These are phyloP conservation scores for Trichoderma reesei DNA, from an alignment of 495 filamentous ascomycete genomes.

Conservation along the genomic window DNA sequence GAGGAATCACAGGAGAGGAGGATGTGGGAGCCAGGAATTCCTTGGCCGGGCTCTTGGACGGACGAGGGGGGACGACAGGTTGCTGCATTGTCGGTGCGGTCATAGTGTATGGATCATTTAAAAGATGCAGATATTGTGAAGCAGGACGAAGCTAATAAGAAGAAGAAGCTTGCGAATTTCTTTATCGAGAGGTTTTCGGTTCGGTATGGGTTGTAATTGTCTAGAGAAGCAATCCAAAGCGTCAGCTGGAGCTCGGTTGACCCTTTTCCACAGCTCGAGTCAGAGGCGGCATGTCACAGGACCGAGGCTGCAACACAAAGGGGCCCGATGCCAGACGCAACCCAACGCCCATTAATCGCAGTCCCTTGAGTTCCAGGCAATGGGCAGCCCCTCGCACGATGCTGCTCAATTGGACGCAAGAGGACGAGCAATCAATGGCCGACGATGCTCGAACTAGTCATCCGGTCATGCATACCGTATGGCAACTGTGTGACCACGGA, in stretches of 20 bases:
- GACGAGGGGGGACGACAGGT: slow-evolving; percentile 55
- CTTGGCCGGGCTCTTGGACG: slow-evolving; percentile 39
- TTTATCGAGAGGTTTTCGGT: background rate
- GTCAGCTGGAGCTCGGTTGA: background rate
- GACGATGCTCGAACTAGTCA: background rate
- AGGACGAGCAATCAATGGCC: background rate
- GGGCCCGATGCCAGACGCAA: background rate
- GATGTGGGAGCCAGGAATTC: slow-evolving; percentile 13
- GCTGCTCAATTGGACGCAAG: background rate
- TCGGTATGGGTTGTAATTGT: no score
- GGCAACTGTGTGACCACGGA: background rate
- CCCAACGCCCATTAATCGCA: background rate
- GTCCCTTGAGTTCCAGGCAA: background rate
- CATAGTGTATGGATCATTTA: slow-evolving; percentile 18
- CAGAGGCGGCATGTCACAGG: slow-evolving; percentile 2
- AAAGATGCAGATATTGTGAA: background rate
- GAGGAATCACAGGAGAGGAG: slow-evolving; percentile 50
- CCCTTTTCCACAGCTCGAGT: background rate
- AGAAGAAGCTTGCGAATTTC: background rate
- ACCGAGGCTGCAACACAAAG: slow-evolving; percentile 2
- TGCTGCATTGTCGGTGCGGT: slow-evolving; percentile 43
- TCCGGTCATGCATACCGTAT: background rate
- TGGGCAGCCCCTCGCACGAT: background rate
- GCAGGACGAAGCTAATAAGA: background rate
- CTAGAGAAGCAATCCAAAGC: background rate